Base-by-base conservation (phyloP, 805 yeast species). In the Candida vartiovaarae region DNA sequence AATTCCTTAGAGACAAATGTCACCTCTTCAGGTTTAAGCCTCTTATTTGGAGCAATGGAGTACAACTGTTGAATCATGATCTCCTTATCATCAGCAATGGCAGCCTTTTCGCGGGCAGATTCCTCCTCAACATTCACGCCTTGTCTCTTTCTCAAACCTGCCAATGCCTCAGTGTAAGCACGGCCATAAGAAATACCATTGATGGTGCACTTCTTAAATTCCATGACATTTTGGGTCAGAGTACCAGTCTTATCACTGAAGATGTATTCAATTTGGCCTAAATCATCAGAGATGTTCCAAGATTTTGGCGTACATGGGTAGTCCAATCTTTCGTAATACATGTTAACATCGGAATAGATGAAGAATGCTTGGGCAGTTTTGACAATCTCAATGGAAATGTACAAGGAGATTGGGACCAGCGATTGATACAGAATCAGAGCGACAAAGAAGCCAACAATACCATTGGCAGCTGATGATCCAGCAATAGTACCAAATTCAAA, bases 221-320 rank as follows among this genome's bases (percentile, higher is more conserved):
- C 93, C 95, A 85, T 85, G 27, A 84, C 77, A 57, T 84, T 84
- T 59, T 84, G 93, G 1, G 95, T 84, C 54, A 84, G 64, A 1
- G 95, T 84, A 48, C 95, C 95, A 1, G 95, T 84, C 59, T 84
- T 84, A 64, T 84, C 95, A 64, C 88, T 80, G 61, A 85, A 85
- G 39, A 85, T 78, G 58, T 85, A 85, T 59, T 85, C 95, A 51
- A 85, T 81, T 61, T 85, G 95, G 30, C 95, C 95, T 54, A 85
- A 67, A 63, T 85, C 95, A 68, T 85, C 95, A 3, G 90, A 82
- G 36, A 85, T 84, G 57, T 78, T 82, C 95, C 95, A 85, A 0
- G 90, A 74, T 57, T 84, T 84, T 11, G 95, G 93, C 8, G 84
- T 79, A 61, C 95, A 85, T 3, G 93, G 91, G 54, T 78, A 84